These are phyloP conservation scores for Phytophthora europaea DNA, from an alignment of 352 stramenopile species.

Conservation along the genomic window DNA sequence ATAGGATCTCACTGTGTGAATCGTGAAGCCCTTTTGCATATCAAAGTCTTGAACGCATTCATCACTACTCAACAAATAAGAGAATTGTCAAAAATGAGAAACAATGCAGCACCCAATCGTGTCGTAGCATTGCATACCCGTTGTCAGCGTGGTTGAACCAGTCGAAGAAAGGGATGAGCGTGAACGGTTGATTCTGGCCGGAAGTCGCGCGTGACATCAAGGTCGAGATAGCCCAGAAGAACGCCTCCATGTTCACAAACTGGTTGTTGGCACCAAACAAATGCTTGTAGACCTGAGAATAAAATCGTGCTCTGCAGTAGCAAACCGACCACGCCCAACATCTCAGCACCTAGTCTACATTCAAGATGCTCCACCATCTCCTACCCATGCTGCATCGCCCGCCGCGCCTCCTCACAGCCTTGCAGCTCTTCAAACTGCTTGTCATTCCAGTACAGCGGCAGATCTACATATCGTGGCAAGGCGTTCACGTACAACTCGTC, in stretches of 20 bases:
- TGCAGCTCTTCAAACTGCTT: constrained; percentile 70
- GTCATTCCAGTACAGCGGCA: constrained; percentile 81
- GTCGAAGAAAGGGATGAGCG: constrained; percentile 89
- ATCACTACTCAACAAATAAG: constrained; percentile 42
- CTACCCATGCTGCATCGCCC: constrained; percentile 73
- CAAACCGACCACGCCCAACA: background rate
- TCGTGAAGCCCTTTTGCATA: constrained; percentile 60
- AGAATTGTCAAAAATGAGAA: background rate
- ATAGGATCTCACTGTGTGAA: constrained; percentile 72
- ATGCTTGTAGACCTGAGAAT: constrained; percentile 75
- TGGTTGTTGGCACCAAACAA: constrained; percentile 69
- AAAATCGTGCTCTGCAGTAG: constrained; percentile 60
- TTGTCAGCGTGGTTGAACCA: constrained; percentile 85
- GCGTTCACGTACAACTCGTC: constrained; percentile 72
- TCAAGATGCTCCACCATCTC: constrained; percentile 17
- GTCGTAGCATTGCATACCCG: constrained; percentile 41
- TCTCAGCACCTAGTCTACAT: constrained; percentile 1
- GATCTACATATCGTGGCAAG: constrained; percentile 62
- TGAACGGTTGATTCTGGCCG: constrained; percentile 77
- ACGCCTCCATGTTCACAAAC: constrained; percentile 66
- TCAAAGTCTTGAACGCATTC: constrained; percentile 79
- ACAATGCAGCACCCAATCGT: background rate
- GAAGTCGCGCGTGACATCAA: constrained; percentile 87
- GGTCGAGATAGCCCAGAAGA: constrained; percentile 86
- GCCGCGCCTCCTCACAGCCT: constrained; percentile 64